phyloP scores from a whole-genome alignment of 108 stramenopile genomes.

The Schizochytrium sp. region DNA sequence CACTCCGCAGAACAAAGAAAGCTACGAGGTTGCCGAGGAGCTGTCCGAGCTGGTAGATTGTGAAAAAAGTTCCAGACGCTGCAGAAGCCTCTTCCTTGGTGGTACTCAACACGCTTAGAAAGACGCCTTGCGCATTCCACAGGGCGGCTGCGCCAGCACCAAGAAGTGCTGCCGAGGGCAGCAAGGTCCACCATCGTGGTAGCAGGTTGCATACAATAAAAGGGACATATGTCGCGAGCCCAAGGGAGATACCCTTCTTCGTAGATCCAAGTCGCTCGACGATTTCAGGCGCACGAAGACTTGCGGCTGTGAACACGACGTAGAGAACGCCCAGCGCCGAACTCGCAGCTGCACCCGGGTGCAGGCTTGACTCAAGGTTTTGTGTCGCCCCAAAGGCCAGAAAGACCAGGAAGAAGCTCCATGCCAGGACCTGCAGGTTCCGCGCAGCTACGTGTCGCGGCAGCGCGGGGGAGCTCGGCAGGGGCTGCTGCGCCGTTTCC shows the following conservation, averaged over 20 bases:
- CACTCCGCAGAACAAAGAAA: not conserved
- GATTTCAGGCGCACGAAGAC: not conserved
- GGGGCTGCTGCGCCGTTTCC: not conserved
- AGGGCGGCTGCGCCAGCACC: not conserved
- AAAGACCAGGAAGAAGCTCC: not conserved
- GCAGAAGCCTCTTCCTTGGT: not conserved
- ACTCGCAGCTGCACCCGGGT: not conserved
- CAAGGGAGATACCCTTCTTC: not conserved
- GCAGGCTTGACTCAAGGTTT: not conserved
- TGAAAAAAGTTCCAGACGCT: not conserved
- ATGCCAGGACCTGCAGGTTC: not conserved
- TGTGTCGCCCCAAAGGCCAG: not conserved
- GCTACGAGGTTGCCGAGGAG: not conserved
- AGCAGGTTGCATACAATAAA: not conserved
- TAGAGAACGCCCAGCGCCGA: not conserved
- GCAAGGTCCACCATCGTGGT: not conserved
- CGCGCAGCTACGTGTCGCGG: not conserved
- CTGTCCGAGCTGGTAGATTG: not conserved
- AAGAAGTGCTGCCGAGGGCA: not conserved
- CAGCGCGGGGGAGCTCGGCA: not conserved
- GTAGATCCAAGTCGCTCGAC: not conserved
- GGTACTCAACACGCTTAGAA: not conserved
- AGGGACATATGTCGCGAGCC: not conserved
- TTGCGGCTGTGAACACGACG: not conserved
- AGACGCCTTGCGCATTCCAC: slow-evolving; percentile 3